Evolutionary conservation across 2,329 filamentous ascomycete species (phyloP).

Genomic region (Hypoxylon sp.): DNA sequence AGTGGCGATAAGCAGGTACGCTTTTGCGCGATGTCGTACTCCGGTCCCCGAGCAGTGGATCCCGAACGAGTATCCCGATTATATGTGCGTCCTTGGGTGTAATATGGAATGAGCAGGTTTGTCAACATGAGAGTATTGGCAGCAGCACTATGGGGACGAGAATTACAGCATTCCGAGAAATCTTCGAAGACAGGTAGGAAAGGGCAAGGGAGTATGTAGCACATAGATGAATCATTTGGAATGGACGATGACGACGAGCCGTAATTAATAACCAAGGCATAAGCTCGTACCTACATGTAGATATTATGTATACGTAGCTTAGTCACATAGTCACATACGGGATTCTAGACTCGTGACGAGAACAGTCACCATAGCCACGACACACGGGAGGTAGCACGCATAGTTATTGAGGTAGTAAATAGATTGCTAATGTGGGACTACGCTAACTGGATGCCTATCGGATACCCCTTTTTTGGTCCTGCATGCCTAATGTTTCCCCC

Average conservation of each 20-base stretch:
- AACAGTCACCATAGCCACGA: not conserved
- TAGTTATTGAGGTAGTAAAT: not conserved
- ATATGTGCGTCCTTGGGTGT: not conserved
- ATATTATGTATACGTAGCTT: not conserved
- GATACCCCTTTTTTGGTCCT: not conserved
- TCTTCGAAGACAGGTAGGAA: not conserved
- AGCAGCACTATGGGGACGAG: not conserved
- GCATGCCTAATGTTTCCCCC: not conserved
- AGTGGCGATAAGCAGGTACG: not conserved
- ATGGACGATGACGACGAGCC: not conserved
- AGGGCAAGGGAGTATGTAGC: not conserved
- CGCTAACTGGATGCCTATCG: not conserved
- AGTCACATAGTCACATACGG: not conserved
- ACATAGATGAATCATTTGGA: not conserved
- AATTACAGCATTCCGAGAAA: not conserved
- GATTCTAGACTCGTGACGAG: not conserved
- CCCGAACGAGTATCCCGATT: not conserved
- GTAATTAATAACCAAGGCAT: not conserved
- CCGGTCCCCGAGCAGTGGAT: not conserved
- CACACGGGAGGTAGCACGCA: not conserved
- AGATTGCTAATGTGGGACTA: constrained; percentile 1
- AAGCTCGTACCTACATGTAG: not conserved
- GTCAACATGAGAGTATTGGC: not conserved
- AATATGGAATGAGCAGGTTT: not conserved
- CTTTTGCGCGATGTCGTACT: not conserved